Percentiles rank a stretch among this genome's conserved stretches.
These are phyloP conservation scores for Aspergillus aculeatinus DNA, from an alignment of 2,329 filamentous ascomycete species.

Conservation along the genomic window DNA sequence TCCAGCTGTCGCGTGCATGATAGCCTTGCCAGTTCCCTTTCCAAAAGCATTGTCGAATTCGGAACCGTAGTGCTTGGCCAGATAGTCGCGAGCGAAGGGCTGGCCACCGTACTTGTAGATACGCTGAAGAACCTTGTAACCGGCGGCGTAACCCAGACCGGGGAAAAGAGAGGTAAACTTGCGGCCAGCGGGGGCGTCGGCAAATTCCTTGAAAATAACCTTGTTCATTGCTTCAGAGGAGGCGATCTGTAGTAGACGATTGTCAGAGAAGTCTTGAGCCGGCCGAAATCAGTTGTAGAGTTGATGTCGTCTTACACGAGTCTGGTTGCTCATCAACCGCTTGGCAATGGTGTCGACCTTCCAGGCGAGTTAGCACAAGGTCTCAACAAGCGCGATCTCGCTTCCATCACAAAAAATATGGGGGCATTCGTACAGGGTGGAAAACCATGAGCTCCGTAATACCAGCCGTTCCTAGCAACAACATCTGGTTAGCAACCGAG, in stretches of 20 bases:
- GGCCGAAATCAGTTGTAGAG: neutral
- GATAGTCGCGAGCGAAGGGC: constrained; percentile 88
- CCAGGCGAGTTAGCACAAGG: constrained; percentile 22
- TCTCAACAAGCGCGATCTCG: neutral
- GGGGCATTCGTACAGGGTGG: constrained; percentile 66
- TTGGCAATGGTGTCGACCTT: constrained; percentile 98
- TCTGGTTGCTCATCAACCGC: constrained; percentile 97
- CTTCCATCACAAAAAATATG: neutral
- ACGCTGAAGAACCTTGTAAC: constrained; percentile 95
- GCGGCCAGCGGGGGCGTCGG: constrained; percentile 63
- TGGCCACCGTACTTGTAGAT: constrained; percentile 99
- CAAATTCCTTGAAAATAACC: constrained; percentile 92
- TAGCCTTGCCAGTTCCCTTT: constrained; percentile 95
- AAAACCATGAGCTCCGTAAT: constrained; percentile 92
- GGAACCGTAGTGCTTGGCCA: constrained; percentile 73
- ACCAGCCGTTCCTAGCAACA: constrained; percentile 74
- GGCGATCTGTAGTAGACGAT: constrained; percentile 50
- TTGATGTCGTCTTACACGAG: constrained; percentile 54
- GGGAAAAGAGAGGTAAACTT: constrained; percentile 98
- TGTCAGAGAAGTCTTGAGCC: neutral
- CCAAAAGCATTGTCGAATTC: constrained; percentile 88
- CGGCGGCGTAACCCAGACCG: constrained; percentile 92
- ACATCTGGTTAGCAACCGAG: constrained; percentile 18
- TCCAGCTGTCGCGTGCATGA: constrained; percentile 95
- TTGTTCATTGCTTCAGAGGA: constrained; percentile 69